Evolutionary conservation across 352 stramenopile species (phyloP).

Genomic region (Pythium sukuiense): DNA sequence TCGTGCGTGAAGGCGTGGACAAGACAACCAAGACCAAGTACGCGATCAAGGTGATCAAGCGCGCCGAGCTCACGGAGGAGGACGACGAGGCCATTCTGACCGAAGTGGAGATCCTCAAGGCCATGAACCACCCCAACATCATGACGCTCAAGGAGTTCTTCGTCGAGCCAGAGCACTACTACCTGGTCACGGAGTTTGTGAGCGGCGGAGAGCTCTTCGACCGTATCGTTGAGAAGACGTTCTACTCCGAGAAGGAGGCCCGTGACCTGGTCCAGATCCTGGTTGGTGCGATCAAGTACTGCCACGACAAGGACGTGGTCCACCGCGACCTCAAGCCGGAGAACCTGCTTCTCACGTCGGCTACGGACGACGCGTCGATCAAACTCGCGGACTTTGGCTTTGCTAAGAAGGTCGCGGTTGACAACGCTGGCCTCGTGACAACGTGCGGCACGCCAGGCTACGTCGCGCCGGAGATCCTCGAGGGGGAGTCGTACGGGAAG

Average conservation of each 20-base stretch:
- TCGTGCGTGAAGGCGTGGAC: constrained; percentile 83
- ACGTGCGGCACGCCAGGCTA: constrained; percentile 81
- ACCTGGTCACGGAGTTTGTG: constrained; percentile 89
- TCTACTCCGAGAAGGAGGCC: constrained; percentile 87
- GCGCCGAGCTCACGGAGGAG: constrained; percentile 62
- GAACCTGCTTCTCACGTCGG: constrained; percentile 89
- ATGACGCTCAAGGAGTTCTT: constrained; percentile 92
- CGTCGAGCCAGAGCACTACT: constrained; percentile 85
- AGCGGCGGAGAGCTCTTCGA: constrained; percentile 89
- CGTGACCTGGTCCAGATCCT: constrained; percentile 81
- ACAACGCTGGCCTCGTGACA: constrained; percentile 61
- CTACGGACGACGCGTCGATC: constrained; percentile 85
- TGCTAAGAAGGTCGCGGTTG: constrained; percentile 80
- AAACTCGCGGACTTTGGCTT: constrained; percentile 94
- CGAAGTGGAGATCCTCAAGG: constrained; percentile 81
- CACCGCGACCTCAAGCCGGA: constrained; percentile 97
- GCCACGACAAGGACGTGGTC: constrained; percentile 76
- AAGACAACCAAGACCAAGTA: constrained; percentile 81
- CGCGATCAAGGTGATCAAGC: constrained; percentile 90
- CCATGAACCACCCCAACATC: constrained; percentile 90
- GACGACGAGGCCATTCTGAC: constrained; percentile 79
- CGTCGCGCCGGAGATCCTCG: constrained; percentile 83
- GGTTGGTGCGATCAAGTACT: constrained; percentile 82
- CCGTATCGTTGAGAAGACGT: constrained; percentile 87
- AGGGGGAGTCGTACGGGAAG: constrained; percentile 79